Base-by-base conservation (phyloP, 805 yeast species). In the Metschnikowia baotianmanensis region DNA sequence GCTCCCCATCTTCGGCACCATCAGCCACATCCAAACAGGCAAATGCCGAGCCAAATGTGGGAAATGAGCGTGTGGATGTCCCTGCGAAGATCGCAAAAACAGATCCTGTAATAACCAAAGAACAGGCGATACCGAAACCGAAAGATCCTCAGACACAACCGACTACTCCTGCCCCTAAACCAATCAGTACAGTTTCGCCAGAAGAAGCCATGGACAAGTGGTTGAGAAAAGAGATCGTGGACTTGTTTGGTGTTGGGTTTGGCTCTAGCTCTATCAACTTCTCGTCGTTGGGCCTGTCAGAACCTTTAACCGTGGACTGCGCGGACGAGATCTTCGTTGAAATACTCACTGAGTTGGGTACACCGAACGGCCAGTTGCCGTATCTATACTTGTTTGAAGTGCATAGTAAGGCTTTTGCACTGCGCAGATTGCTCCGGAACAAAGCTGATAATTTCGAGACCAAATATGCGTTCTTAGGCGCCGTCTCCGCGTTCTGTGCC, bases 301-400 rank as follows among this genome's bases (percentile, higher is more conserved):
- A 16, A 26, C 45, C 5, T 10, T 51, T 74, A 4, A 43, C 50
- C 7, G 50, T 51, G 10, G 69, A 65, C 24, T 53, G 59, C 17
- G 55, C 78, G 24, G 88, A 82, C 47, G 63, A 72, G 6, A 63
- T 74, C 2, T 71, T 80, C 40, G 69, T 81, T 57, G 84, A 80
- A 45, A 56, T 76, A 16, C 59, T 82, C 32, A 70, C 82, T 1
- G 85, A 80, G 42, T 51, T 59, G 25, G 86, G 86, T 1, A 64
- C 70, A 12, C 69, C 71, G 5, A 27, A 48, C 6, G 49, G 28
- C 40, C 45, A 56, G 2, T 54, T 69, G 10, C 73, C 83, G 0
- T 62, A 79, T 30, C 65, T 62, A 18, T 82, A 76, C 52, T 59
- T 81, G 36, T 71, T 58, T 46, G 57, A 59, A 6, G 59, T 74